Evolutionary conservation across 176 grass and related monocot species (phyloP), one percentile per base, ranked within the genome.

Genomic region (Paspalum notatum): DNA sequence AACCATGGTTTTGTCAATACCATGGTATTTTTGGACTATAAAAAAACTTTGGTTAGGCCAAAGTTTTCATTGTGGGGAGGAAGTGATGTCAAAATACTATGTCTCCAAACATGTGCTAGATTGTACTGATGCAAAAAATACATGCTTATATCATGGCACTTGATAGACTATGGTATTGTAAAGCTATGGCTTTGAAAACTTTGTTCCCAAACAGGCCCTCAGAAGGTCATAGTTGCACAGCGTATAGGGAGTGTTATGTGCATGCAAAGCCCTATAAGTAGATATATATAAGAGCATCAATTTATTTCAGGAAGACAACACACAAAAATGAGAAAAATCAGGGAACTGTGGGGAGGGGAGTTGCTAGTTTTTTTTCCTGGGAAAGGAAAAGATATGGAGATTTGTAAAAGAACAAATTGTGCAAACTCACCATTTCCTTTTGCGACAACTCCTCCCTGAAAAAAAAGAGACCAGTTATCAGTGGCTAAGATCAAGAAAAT

Each of bases 361-460:
- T 49, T 66, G 53, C 57, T 16, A 65, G 24, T 42, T 66, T 63
- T 48, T 49, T 27, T 14, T 1, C 64, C 25, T 17, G 0, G 5
- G 20, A 37, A 37, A 41, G 32, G 25, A 46, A 13, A 75, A 56
- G 15, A 9, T 38, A 63, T 16, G 24, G 6, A 39, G 41, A 56
- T 57, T 18, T 40, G 7, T n/a, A 71, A 56, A 72, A 71, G 14
- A 56, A 51, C 20, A 12, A 62, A 46, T 71, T 85, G 56, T 73
- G 75, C 14, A 79, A 76, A 84, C 92, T 87, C 88, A 99, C 96
- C 96, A 73, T 93, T 87, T 76, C 88, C 69, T 77, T 93, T 99
- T 65, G 90, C 91, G 53, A 95, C 86, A 68, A 91, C 96, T 38
- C 96, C 96, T 54, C 92, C 97, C 97, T 99, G 90, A 70, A 78